Conservation (phyloP, 2,329 filamentous ascomycete genomes). For the Aspergillus sp. region DNA sequence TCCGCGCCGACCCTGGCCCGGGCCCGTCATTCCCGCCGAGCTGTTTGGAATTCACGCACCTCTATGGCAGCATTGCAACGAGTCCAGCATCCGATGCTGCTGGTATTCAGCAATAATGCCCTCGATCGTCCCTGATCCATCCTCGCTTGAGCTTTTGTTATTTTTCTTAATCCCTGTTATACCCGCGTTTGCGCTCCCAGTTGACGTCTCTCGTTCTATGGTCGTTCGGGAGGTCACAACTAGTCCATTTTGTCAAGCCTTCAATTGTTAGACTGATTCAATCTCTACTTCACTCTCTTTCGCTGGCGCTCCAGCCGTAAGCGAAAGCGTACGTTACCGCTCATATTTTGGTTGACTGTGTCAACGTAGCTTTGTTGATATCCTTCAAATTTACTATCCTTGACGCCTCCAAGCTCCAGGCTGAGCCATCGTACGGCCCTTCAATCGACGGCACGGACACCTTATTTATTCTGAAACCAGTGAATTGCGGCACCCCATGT, state of each 20-base stretch:
- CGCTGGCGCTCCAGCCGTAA: neutral
- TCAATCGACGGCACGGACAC: neutral
- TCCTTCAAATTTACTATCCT: neutral
- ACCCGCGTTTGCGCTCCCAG: neutral
- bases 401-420: neutral
- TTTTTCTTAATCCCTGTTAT: neutral
- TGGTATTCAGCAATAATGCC: neutral
- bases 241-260: neutral
- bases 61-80: neutral
- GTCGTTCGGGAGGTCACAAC: neutral
- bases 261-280: neutral
- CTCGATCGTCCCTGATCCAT: neutral
- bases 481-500: neutral
- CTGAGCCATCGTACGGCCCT: neutral
- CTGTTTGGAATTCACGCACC: neutral
- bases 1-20: neutral
- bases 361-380: neutral
- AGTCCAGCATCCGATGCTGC: neutral
- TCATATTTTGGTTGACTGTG: neutral
- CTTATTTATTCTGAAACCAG: neutral
- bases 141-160: neutral
- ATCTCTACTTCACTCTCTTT: neutral
- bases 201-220: neutral
- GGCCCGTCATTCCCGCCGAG: conserved; percentile 1
- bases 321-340: neutral